A percentile compares a stretch with the other conserved stretches of the same genome.
These are phyloP conservation scores for Microsporum audouinii DNA, from an alignment of 2,329 filamentous ascomycete species.

Conservation along the genomic window DNA sequence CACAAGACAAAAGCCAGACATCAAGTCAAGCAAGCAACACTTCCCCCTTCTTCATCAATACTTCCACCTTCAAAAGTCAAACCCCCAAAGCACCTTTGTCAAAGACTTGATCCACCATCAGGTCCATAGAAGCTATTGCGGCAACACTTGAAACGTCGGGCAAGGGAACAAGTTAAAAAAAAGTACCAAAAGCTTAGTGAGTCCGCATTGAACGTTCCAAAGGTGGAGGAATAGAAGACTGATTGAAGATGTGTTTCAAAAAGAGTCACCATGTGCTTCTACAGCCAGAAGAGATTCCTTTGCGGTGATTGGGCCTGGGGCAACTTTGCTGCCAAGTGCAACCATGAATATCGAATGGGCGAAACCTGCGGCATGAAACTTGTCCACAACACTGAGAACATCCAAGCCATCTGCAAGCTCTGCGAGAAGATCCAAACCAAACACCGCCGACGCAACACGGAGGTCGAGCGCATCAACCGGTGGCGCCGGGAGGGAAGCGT, in stretches of 20 bases:
- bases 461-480: constrained; percentile 60
- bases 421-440: constrained; percentile 88
- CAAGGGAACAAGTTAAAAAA: neutral
- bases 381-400: constrained; percentile 59
- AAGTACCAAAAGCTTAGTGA: neutral
- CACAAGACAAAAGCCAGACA: neutral
- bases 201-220: neutral
- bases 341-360: constrained; percentile 86
- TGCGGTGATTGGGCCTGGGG: constrained; percentile 95
- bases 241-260: constrained; percentile 8
- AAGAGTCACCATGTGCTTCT: constrained; percentile 71
- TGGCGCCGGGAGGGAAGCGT: constrained; percentile 61
- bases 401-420: constrained; percentile 60
- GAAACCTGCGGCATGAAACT: constrained; percentile 94
- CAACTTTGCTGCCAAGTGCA: constrained; percentile 83
- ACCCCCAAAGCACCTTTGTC: neutral
- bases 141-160: constrained; percentile 16
- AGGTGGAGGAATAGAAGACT: neutral
- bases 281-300: constrained; percentile 72
- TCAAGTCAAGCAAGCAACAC: neutral
- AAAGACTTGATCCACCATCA: neutral
- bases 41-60: neutral
- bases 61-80: neutral
- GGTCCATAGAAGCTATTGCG: neutral
- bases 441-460: constrained; percentile 60